Evolutionary conservation across 495 filamentous ascomycete species (phyloP).

Genomic region (Cladorrhinum samala): DNA sequence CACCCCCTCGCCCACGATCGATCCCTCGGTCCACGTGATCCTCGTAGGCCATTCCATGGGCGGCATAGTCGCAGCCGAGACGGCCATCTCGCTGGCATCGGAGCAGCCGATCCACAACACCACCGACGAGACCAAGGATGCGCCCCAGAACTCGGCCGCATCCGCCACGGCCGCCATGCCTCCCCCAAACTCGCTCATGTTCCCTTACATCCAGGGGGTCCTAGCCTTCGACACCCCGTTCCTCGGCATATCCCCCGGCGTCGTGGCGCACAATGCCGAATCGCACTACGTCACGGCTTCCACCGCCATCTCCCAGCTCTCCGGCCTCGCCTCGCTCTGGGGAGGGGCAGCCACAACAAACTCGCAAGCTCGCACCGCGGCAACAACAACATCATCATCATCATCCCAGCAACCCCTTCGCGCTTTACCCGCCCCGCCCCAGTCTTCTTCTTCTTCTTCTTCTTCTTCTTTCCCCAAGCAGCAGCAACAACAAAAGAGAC

Average conservation of each 20-base stretch:
- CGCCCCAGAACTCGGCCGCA: no score
- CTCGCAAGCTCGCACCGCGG: no score
- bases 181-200: slow-evolving; percentile 47
- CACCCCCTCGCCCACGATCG: slow-evolving; percentile 81
- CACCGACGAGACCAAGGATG: slow-evolving; percentile 24
- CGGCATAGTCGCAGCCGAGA: slow-evolving; percentile 91
- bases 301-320: slow-evolving; percentile 61
- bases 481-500: no score
- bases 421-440: no score
- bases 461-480: no score
- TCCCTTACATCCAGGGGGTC: slow-evolving; percentile 72
- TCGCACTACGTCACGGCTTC: slow-evolving; percentile 71
- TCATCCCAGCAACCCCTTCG: no score
- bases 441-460: no score
- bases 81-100: slow-evolving; percentile 59
- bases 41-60: slow-evolving; percentile 94
- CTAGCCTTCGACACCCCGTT: slow-evolving; percentile 95
- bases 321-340: slow-evolving; percentile 55
- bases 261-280: slow-evolving; percentile 85
- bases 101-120: slow-evolving; percentile 57
- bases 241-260: slow-evolving; percentile 80
- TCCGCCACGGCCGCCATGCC: slow-evolving; percentile 21
- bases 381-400: no score
- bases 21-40: slow-evolving; percentile 79
- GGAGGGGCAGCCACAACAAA: no score